A percentile compares a stretch with the other conserved stretches of the same genome.
These are phyloP conservation scores for Chenopodium quinoa DNA, from an alignment of 148 eudicot species.

Conservation along the genomic window DNA sequence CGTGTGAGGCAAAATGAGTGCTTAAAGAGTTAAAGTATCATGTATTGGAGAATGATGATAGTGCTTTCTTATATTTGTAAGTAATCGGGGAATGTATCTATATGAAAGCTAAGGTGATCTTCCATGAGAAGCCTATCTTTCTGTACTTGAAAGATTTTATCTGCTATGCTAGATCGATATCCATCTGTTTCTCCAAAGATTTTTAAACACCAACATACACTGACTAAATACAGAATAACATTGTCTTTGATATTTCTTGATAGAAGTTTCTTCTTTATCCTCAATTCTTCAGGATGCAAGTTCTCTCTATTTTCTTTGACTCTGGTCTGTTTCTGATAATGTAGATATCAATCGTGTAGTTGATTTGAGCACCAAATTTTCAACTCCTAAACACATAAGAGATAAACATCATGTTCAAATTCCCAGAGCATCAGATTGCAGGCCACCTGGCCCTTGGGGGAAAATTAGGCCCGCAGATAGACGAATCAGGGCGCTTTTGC, in stretches of 20 bases:
- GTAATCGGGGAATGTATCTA: no score
- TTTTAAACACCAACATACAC: no score
- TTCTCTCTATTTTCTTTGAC: background rate
- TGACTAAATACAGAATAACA: background rate
- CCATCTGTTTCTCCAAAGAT: background rate
- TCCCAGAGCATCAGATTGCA: slow-evolving; percentile 81
- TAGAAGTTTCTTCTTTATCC: background rate
- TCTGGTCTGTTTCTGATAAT: no score
- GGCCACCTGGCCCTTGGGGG: slow-evolving; percentile 71
- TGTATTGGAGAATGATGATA: background rate
- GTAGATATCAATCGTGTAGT: background rate
- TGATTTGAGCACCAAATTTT: background rate
- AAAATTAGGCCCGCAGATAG: slow-evolving; percentile 71
- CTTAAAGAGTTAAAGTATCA: background rate
- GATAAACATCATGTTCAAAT: slow-evolving; percentile 25
- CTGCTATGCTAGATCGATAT: background rate
- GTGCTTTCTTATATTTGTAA: background rate
- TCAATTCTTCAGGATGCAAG: no score
- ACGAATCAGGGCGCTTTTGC: slow-evolving; percentile 71
- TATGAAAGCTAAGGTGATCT: background rate
- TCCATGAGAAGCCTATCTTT: background rate
- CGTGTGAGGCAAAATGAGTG: background rate
- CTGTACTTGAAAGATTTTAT: background rate
- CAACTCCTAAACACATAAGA: background rate
- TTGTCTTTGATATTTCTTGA: background rate